Evolutionary conservation across 1,139 yeast genomes (phyloP).

Genomic region (Suhomyces terraborum): DNA sequence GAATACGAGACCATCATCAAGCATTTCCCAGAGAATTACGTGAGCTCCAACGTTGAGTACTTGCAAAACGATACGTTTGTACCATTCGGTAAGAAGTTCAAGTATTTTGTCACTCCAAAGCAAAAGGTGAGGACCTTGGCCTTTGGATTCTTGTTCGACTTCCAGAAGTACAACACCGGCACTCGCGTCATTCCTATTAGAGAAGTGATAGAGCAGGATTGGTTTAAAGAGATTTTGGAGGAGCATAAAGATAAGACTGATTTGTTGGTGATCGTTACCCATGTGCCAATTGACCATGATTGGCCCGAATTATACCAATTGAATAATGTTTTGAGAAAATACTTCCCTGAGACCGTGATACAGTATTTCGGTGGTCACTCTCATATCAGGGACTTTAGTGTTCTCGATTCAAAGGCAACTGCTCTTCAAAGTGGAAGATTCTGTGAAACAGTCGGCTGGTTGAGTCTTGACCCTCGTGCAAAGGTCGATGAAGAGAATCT

Average conservation of each 20-base stretch:
- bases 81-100: conserved; percentile 68
- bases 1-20: conserved; percentile 65
- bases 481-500: conserved; percentile 1
- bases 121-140: conserved; percentile 58
- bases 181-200: conserved; percentile 67
- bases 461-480: conserved; percentile 50
- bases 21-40: conserved; percentile 64
- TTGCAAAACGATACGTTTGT: conserved; percentile 51
- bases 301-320: conserved; percentile 59
- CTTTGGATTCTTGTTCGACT: conserved; percentile 81
- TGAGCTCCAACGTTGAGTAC: conserved; percentile 82
- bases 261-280: conserved; percentile 71
- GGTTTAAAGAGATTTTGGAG: conserved; percentile 62
- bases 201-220: conserved; percentile 53
- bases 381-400: conserved; percentile 81
- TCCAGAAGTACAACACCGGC: conserved; percentile 58
- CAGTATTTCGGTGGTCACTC: conserved; percentile 96
- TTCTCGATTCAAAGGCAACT: conserved; percentile 65
- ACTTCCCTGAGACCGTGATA: conserved; percentile 63
- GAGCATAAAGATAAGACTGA: conserved; percentile 52
- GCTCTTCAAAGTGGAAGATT: conserved; percentile 91
- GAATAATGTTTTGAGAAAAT: conserved; percentile 55
- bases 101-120: conserved; percentile 64
- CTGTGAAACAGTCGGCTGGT: conserved; percentile 89
- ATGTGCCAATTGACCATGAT: conserved; percentile 66